Evolutionary conservation across 371 early-diverging fungal species (phyloP).

Genomic region (Entomophthora muscae): DNA sequence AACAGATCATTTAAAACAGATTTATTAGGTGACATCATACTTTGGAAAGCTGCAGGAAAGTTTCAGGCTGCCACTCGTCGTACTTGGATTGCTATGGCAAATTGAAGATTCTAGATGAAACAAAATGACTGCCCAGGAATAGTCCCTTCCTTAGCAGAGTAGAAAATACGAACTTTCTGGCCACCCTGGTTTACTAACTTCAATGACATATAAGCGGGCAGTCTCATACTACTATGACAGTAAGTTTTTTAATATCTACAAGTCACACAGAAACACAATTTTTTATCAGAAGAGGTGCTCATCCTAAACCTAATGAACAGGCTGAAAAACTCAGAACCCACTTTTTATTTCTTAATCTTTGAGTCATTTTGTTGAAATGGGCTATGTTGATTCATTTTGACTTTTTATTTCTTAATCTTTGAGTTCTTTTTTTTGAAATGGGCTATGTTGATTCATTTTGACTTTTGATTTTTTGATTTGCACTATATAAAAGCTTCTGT

Average conservation of each 20-base stretch:
- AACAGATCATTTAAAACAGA: too few relatives aligned
- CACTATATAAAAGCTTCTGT: too few relatives aligned
- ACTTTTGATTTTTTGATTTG: background rate
- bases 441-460: background rate
- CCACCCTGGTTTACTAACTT: background rate
- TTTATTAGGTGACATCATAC: too few relatives aligned
- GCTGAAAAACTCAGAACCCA: background rate
- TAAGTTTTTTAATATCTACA: background rate
- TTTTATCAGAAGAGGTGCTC: background rate
- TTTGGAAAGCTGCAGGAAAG: too few relatives aligned
- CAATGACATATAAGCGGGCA: background rate
- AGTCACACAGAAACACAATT: background rate
- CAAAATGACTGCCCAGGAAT: too few relatives aligned
- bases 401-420: background rate
- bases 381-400: background rate
- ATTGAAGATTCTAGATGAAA: too few relatives aligned
- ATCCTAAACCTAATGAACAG: background rate
- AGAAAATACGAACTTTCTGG: too few relatives aligned
- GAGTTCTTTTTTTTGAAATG: conserved; percentile 4
- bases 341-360: too few relatives aligned
- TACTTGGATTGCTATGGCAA: too few relatives aligned
- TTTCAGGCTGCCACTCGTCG: too few relatives aligned
- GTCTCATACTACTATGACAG: conserved; percentile 8
- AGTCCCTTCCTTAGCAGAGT: too few relatives aligned
- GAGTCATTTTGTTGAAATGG: background rate